These are phyloP conservation scores for Argentina anserina DNA, from an alignment of 306 rosid genomes.

Conservation along the genomic window DNA sequence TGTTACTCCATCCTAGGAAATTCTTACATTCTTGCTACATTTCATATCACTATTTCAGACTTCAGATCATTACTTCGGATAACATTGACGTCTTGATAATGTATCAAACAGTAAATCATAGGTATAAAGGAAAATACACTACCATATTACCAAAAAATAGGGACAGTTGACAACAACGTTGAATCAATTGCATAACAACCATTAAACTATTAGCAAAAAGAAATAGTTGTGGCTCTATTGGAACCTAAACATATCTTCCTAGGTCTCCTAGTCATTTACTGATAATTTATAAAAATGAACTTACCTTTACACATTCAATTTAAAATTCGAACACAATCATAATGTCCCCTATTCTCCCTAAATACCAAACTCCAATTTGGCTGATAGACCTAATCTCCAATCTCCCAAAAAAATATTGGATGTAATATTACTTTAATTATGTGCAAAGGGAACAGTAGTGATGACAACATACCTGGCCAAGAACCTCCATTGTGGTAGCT, in stretches of 20 bases:
- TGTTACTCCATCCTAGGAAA: background rate
- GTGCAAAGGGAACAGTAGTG: background rate
- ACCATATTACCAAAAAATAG: background rate
- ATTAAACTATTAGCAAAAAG: background rate
- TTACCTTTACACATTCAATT: background rate
- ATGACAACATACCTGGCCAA: conserved; percentile 70
- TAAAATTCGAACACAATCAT: background rate
- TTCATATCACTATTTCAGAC: background rate
- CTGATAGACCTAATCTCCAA: background rate
- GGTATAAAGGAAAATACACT: background rate
- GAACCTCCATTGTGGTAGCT: conserved; percentile 94
- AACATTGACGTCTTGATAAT: background rate
- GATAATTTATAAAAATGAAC: background rate
- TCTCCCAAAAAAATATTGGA: background rate
- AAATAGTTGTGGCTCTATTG: background rate
- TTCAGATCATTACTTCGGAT: background rate
- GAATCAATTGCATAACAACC: background rate
- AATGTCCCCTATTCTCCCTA: background rate
- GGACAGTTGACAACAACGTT: background rate
- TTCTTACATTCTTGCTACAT: background rate
- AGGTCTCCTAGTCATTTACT: background rate
- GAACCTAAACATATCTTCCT: background rate
- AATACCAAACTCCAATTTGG: background rate
- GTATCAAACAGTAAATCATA: background rate
- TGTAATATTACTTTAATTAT: background rate